phyloP scores from a whole-genome alignment of 306 rosid genomes.

The Hippophae rhamnoides region DNA sequence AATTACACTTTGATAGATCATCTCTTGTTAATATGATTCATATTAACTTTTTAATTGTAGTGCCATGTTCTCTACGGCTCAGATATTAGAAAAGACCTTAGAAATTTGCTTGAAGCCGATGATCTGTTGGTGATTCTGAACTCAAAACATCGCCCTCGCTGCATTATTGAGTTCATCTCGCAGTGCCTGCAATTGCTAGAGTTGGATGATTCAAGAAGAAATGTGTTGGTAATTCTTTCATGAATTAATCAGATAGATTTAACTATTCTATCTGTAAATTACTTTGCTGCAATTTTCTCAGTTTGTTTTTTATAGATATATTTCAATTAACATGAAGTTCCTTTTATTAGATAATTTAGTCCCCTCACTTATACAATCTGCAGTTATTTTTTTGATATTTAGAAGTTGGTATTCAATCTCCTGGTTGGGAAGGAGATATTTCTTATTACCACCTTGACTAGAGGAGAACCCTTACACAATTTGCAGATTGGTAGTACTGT shows the following conservation, averaged over 20 bases:
- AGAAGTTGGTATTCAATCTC: too few species aligned
- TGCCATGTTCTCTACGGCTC: slow-evolving; percentile 63
- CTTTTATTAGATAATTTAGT: too few species aligned
- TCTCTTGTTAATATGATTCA: slow-evolving; percentile 14
- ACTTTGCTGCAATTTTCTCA: background rate
- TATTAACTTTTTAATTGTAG: slow-evolving; percentile 45
- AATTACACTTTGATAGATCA: background rate
- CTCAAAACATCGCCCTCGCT: slow-evolving; percentile 70
- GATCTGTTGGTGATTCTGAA: slow-evolving; percentile 49
- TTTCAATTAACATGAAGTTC: too few species aligned
- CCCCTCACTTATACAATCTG: too few species aligned
- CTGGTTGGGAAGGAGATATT: too few species aligned
- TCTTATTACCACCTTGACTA: too few species aligned
- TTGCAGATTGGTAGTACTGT: too few species aligned
- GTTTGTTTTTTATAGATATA: too few species aligned
- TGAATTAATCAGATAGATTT: background rate
- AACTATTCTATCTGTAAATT: background rate
- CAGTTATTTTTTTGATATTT: too few species aligned
- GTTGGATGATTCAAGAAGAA: slow-evolving; percentile 67
- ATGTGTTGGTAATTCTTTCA: slow-evolving; percentile 42
- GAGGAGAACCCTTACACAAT: too few species aligned
- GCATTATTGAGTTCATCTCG: slow-evolving; percentile 71
- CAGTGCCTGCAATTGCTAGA: slow-evolving; percentile 53
- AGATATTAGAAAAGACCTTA: slow-evolving; percentile 52
- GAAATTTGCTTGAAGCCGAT: slow-evolving; percentile 53